Evolutionary conservation across 345 rosid genomes (phyloP), one percentile per base, ranked within the genome.

Genomic region (Camelina hispida): DNA sequence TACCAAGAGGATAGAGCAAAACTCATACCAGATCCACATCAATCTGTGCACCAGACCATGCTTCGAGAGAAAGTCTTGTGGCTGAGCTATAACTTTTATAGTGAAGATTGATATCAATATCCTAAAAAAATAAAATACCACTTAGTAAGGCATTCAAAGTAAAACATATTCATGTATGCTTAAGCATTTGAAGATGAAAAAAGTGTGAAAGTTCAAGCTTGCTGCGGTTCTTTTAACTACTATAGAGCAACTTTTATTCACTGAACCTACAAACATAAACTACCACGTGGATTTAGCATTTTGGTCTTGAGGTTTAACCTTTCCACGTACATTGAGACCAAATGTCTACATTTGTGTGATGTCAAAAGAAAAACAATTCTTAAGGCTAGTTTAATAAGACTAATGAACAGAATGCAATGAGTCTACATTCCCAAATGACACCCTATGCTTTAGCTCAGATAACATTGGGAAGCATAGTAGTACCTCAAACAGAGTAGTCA

Each of bases 31-130:
- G 82, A 71, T 88, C 93, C 88, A 94, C 75, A 84, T 94, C 97
- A 79, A 90, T 85, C 89, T 84, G 88, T 60, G 85, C 83, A 59
- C 89, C 93, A 23, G 92, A 87, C 98, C 98, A 94, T 52, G 89
- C 88, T 90, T 90, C 96, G 25, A 94, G 93, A 78, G 97, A 91
- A 4, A 38, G 75, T 74, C 87, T 84, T 42, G 96, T 91, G 64
- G 87, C 80, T 43, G 83, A 65, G 55, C 93, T 82, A 79, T 87
- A 91, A 71, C 78, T 84, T 84, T 80, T 87, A 72, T 90, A 91
- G 54, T 84, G 85, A 62, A 84, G 67, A 76, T 87, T 87, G 70
- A 94, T 84, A 79, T 91, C 90, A 63, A 89, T 71, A 63, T 84
- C 97, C 98, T 94, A 75, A 68, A 78, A 2, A 79, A 56, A 66